Evolutionary conservation across 2,329 filamentous ascomycete species (phyloP).

Genomic region (Colletotrichum lindemuthianum): DNA sequence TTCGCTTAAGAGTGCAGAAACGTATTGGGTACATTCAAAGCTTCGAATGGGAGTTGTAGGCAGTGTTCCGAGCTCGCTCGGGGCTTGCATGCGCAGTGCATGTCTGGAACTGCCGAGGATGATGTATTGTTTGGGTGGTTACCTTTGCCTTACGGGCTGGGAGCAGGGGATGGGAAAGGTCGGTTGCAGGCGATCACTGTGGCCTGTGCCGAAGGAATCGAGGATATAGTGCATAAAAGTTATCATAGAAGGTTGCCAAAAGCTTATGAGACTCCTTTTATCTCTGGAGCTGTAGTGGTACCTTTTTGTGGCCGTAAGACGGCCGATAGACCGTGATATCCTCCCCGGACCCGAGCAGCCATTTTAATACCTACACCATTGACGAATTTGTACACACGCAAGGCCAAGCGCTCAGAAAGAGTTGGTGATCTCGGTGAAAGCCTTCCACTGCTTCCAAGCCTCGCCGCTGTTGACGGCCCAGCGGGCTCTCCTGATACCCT

Average conservation of each 20-base stretch:
- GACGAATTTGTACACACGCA: too few relatives aligned
- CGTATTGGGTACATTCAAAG: not conserved
- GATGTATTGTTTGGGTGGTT: constrained; percentile 4
- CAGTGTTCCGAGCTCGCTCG: too few relatives aligned
- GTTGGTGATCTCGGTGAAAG: constrained; percentile 87
- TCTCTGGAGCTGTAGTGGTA: not conserved
- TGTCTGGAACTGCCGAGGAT: not conserved
- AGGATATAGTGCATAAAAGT: constrained; percentile 32
- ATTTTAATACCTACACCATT: too few relatives aligned
- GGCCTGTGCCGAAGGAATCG: constrained; percentile 1
- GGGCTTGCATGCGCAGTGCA: too few relatives aligned
- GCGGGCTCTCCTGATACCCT: constrained; percentile 85
- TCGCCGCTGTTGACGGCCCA: constrained; percentile 90
- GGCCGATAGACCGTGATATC: constrained; percentile 16
- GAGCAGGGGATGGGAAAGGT: constrained; percentile 16
- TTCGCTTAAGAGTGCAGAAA: constrained; percentile 46
- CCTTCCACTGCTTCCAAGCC: constrained; percentile 83
- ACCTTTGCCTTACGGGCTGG: not conserved
- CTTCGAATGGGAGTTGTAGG: too few relatives aligned
- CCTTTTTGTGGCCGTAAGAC: not conserved
- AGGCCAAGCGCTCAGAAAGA: constrained; percentile 13
- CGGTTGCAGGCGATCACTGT: not conserved
- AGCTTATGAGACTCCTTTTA: constrained; percentile 30
- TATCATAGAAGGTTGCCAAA: constrained; percentile 34
- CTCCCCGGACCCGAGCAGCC: not conserved